Conservation (phyloP, 2,329 filamentous ascomycete genomes). For the Leptographium procerum region DNA sequence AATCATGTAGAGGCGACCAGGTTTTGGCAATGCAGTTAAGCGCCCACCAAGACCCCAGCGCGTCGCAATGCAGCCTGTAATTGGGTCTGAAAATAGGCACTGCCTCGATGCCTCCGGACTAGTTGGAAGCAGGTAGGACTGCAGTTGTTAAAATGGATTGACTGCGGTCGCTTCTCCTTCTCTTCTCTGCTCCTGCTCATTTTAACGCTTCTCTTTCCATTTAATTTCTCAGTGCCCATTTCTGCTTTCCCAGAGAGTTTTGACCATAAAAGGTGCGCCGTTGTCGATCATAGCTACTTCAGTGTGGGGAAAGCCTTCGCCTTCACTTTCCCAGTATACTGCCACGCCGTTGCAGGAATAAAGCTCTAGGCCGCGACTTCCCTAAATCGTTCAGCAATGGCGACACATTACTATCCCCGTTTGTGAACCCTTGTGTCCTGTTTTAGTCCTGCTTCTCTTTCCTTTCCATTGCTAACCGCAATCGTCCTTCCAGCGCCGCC, state of each 20-base stretch:
- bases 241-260: too few species aligned
- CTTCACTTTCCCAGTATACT: neutral
- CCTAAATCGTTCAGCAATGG: neutral
- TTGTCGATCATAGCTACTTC: neutral
- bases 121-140: neutral
- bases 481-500: conserved; percentile 14
- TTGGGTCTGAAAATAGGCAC: conserved; percentile 1
- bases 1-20: neutral
- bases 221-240: neutral
- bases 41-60: neutral
- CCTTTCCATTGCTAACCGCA: neutral
- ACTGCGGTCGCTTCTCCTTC: too few species aligned
- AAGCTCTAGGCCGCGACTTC: neutral
- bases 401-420: conserved; percentile 1
- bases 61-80: neutral
- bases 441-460: neutral
- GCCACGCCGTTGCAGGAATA: neutral
- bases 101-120: neutral
- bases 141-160: neutral
- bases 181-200: neutral
- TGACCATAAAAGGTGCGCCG: neutral
- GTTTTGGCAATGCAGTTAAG: neutral
- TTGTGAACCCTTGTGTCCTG: neutral
- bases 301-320: neutral
- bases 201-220: neutral